These are phyloP conservation scores for Lecanicillium sp. DNA, from an alignment of 2,329 filamentous ascomycete genomes.

Conservation along the genomic window DNA sequence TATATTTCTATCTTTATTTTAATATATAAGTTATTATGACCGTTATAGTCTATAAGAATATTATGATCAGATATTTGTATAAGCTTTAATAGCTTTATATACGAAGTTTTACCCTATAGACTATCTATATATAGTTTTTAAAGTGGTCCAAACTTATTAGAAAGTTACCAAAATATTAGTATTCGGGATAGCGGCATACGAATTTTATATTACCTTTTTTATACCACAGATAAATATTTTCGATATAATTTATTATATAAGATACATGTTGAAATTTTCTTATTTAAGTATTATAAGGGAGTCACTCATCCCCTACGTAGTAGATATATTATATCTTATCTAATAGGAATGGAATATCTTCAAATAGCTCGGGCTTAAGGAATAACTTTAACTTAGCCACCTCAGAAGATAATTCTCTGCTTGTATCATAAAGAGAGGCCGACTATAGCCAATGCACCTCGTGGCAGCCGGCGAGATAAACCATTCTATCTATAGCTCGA, in stretches of 20 bases:
- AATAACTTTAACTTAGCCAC: background rate
- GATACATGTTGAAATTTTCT: conserved; percentile 11
- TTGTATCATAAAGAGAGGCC: background rate
- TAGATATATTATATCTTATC: conserved; percentile 14
- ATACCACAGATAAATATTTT: conserved; percentile 13
- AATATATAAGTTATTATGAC: too few relatives aligned
- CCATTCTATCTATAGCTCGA: conserved; percentile 13
- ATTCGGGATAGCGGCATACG: conserved; percentile 13
- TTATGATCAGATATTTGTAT: too few relatives aligned
- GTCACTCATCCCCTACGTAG: conserved; percentile 12
- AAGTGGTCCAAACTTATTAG: conserved; percentile 9
- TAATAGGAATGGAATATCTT: conserved; percentile 12
- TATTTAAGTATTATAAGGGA: conserved; percentile 1
- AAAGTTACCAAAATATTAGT: conserved; percentile 11
- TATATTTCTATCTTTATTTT: too few relatives aligned
- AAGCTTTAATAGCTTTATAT: too few relatives aligned
- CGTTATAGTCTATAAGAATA: too few relatives aligned
- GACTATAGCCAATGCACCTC: conserved; percentile 12
- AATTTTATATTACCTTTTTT: background rate
- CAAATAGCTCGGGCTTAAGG: background rate
- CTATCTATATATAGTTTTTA: conserved; percentile 12
- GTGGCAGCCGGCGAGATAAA: conserved; percentile 9
- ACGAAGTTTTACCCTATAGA: conserved; percentile 12
- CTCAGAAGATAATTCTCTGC: conserved; percentile 1
- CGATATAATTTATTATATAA: conserved; percentile 14